Percentiles rank a stretch among this genome's conserved stretches.
Evolutionary conservation across 192 early-diverging fungal species (phyloP).

Genomic region (Glomus cerebriforme): DNA sequence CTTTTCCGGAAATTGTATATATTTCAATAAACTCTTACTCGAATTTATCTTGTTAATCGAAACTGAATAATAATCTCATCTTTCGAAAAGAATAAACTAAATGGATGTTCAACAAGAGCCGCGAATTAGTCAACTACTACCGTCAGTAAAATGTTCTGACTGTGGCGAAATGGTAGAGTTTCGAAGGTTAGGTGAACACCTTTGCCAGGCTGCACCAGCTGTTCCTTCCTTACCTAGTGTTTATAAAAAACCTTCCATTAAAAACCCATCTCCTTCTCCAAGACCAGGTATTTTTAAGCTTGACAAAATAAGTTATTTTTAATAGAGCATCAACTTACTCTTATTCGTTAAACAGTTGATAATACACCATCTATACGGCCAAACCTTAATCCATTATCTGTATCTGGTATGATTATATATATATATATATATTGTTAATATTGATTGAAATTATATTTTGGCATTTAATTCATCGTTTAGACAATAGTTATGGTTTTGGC

Average conservation of each 20-base stretch:
- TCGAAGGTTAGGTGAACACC: conserved; percentile 50
- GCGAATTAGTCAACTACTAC: conserved; percentile 58
- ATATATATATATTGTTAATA: not conserved
- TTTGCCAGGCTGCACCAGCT: conserved; percentile 52
- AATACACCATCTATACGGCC: not conserved
- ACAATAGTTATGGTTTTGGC: not conserved
- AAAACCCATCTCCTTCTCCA: not conserved
- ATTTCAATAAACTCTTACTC: too few relatives aligned
- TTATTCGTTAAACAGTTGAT: not conserved
- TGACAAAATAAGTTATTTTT: not conserved
- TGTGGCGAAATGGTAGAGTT: conserved; percentile 60
- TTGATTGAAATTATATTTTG: not conserved
- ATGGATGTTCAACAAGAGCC: conserved; percentile 32
- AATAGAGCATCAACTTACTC: not conserved
- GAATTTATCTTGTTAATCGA: too few relatives aligned
- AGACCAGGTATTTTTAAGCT: not conserved
- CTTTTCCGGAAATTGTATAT: too few relatives aligned
- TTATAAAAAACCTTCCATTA: not conserved
- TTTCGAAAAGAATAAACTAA: not conserved
- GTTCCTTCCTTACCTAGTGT: conserved; percentile 45
- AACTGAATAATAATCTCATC: not conserved
- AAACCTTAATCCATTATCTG: not conserved
- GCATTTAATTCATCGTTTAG: not conserved
- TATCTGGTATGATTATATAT: not conserved
- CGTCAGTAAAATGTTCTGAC: conserved; percentile 58